A percentile compares a stretch with the other conserved stretches of the same genome.
Evolutionary conservation across 352 stramenopile species (phyloP).

Genomic region (Phytophthora fragariae): DNA sequence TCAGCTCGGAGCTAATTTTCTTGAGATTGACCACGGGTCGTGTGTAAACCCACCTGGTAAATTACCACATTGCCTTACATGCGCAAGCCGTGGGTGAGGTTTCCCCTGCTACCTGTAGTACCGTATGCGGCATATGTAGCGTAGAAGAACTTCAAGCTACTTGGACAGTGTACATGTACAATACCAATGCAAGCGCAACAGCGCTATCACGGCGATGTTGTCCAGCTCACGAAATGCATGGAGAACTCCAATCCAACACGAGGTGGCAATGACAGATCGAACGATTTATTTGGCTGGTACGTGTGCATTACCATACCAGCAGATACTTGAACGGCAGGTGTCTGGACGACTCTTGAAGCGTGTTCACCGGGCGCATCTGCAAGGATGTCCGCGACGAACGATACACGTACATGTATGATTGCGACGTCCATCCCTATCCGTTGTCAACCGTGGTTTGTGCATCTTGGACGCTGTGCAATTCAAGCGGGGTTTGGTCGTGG

Average conservation of each 20-base stretch:
- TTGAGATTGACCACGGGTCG: neutral
- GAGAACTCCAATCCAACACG: neutral
- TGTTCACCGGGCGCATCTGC: neutral
- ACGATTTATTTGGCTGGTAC: neutral
- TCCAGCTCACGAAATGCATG: neutral
- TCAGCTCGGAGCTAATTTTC: neutral
- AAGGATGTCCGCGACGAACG: neutral
- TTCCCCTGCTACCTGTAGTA: too few relatives aligned
- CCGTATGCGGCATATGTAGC: too few relatives aligned
- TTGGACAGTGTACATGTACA: neutral
- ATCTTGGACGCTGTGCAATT: neutral
- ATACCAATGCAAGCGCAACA: too few relatives aligned
- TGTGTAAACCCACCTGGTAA: too few relatives aligned
- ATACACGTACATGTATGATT: neutral
- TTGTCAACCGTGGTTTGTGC: neutral
- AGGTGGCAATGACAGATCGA: slow-evolving; percentile 1
- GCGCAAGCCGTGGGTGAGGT: too few relatives aligned
- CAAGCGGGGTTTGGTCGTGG: neutral
- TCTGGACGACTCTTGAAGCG: neutral
- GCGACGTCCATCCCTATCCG: neutral
- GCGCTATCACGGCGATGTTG: neutral
- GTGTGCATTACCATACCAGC: neutral
- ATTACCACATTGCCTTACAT: too few relatives aligned
- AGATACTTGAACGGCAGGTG: neutral
- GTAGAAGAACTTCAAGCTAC: neutral